Evolutionary conservation across 1,284 basidiomycete genomes (phyloP), one percentile per base, ranked within the genome.

Genomic region (Clitocybe nebularis): DNA sequence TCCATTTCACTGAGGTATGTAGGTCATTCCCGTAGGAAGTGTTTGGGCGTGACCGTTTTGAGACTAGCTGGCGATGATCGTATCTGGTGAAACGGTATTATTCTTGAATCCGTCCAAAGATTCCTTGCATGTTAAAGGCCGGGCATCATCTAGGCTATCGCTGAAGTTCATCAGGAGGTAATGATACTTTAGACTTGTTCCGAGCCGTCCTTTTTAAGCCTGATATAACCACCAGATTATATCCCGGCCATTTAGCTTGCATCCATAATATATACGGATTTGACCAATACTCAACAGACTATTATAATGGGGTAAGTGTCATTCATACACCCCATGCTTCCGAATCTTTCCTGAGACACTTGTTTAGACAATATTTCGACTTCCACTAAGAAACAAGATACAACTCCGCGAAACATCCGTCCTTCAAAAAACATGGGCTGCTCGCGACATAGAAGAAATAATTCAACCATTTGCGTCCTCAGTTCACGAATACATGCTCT

Each of bases 1-100:
- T 71, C 41, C 71, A 75, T 45, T 65, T 75, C 36, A 67, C 68
- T 1, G 73, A 76, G 55, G 73, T 73, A 44, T 26, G 60, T 14
- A 11, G 22, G 1, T 17, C 4, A 10, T 28, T 33, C 19, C 19
- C n/a, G n/a, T n/a, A n/a, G n/a, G n/a, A n/a, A 26, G 6, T n/a
- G 17, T 13, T 39, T 16, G 22, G 13, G 36, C 5, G 22, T 36
- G 9, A 13, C 17, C 14, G 39, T 19, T 29, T 16, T 33, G 46
- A 41, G 25, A 30, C 9, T 44, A 75, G 72, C 46, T 74, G 20
- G 65, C 65, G 1, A 67, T 70, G 53, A 61, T 77, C 25, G 53
- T 76, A 6, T 75, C 75, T 1, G 64, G 66, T 21, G 49, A 57
- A 2, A 45, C 50, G 20, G 61, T 75, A 1, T 41, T 74, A 7